These are phyloP conservation scores for Cystobasidiaceae sp. DNA, from an alignment of 1,284 basidiomycete species.

Conservation along the genomic window DNA sequence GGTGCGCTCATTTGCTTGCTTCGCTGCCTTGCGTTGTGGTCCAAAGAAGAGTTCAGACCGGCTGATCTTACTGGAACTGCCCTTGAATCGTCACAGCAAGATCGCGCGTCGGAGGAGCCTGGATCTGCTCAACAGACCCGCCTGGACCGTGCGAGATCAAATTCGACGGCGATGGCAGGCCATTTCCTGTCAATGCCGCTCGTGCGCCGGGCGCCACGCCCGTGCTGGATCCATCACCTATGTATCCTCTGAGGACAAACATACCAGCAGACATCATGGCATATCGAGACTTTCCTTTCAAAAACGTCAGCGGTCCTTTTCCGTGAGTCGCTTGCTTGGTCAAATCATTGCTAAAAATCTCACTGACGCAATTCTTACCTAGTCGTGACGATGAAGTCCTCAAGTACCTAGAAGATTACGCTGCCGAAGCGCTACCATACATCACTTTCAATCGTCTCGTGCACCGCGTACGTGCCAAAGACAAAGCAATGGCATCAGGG, in stretches of 20 bases:
- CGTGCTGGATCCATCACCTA: constrained; percentile 39
- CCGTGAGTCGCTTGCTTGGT: not conserved
- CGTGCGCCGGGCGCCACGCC: not conserved
- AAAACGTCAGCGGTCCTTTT: not conserved
- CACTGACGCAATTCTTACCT: not conserved
- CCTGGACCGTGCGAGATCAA: constrained; percentile 20
- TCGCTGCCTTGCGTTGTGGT: not conserved
- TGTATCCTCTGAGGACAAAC: constrained; percentile 49
- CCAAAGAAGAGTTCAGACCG: not conserved
- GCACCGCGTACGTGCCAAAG: constrained; percentile 38
- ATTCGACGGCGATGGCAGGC: constrained; percentile 31
- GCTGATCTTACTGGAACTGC: not conserved
- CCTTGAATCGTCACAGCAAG: not conserved
- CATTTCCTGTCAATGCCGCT: not conserved
- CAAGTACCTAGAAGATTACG: constrained; percentile 48
- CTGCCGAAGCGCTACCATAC: constrained; percentile 36
- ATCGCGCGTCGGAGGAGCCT: constrained; percentile 27
- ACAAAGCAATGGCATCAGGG: not conserved
- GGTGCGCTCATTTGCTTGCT: not conserved
- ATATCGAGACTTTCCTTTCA: constrained; percentile 44
- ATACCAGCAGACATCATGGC: constrained; percentile 47
- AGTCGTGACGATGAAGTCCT: constrained; percentile 28
- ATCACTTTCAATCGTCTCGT: constrained; percentile 49
- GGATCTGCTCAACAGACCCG: constrained; percentile 19
- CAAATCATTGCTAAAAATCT: constrained; percentile 29